Percentiles rank a stretch among this genome's conserved stretches.
These are phyloP conservation scores for Syncephalastrum sp. DNA, from an alignment of 371 early-diverging fungal genomes.

Conservation along the genomic window DNA sequence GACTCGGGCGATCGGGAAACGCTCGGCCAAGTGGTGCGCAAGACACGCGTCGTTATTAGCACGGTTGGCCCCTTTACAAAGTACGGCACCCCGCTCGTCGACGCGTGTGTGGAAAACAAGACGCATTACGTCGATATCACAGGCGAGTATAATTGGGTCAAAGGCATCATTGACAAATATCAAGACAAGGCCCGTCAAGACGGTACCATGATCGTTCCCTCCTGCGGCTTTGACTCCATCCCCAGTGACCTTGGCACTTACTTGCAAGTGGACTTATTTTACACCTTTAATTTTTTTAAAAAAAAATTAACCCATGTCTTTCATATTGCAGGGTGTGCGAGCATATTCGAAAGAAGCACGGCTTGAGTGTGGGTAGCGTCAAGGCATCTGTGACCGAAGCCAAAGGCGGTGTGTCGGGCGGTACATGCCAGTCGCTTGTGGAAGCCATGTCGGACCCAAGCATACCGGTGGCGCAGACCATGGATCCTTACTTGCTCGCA, in stretches of 20 bases:
- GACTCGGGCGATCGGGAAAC: constrained; percentile 52
- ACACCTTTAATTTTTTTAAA: background rate
- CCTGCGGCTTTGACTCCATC: constrained; percentile 93
- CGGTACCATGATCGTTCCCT: constrained; percentile 72
- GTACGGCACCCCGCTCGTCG: constrained; percentile 73
- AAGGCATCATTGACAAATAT: constrained; percentile 65
- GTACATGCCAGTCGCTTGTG: constrained; percentile 53
- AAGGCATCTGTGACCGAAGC: constrained; percentile 57
- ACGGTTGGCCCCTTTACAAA: constrained; percentile 70
- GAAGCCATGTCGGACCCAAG: constrained; percentile 23
- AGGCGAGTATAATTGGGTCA: constrained; percentile 79
- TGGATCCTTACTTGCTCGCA: constrained; percentile 43
- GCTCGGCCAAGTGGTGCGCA: constrained; percentile 56
- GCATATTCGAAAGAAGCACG: constrained; percentile 50
- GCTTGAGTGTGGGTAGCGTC: constrained; percentile 48
- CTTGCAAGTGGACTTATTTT: constrained; percentile 29
- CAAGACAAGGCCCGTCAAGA: constrained; percentile 66
- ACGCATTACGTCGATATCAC: constrained; percentile 94
- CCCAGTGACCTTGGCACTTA: constrained; percentile 76
- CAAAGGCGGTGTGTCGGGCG: constrained; percentile 60
- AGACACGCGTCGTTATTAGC: constrained; percentile 77
- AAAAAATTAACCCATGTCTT: background rate
- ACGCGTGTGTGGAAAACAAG: constrained; percentile 74
- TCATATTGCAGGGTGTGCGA: constrained; percentile 35
- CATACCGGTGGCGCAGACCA: constrained; percentile 11